Conservation (phyloP, 108 stramenopile genomes). For the Pseudonitzschia delicatissima region DNA sequence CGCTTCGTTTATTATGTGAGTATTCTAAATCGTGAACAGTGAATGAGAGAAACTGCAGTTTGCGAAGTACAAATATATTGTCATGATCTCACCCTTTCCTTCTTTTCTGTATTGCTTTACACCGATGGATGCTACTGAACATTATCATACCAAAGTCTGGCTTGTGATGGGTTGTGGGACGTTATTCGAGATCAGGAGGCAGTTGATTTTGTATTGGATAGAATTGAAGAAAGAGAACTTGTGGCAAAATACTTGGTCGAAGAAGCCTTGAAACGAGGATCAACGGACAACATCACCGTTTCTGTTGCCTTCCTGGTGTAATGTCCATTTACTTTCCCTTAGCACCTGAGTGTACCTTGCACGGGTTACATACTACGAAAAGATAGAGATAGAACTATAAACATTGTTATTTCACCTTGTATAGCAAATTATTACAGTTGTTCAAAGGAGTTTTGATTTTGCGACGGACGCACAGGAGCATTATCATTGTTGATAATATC, state of each 20-base stretch:
- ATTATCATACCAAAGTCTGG: constrained; percentile 3
- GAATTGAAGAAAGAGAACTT: constrained; percentile 18
- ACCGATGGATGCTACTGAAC: no score
- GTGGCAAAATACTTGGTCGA: constrained; percentile 57
- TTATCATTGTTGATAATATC: neutral
- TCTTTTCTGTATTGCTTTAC: no score
- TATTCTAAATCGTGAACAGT: neutral
- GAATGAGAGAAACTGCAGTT: neutral
- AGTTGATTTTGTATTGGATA: constrained; percentile 56
- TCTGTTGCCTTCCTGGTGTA: constrained; percentile 42
- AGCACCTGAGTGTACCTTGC: no score
- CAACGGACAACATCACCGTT: constrained; percentile 83
- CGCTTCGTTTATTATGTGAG: constrained; percentile 10
- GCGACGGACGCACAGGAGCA: neutral
- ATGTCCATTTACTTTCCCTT: no score
- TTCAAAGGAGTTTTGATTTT: neutral
- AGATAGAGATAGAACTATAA: no score
- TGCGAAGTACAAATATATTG: no score
- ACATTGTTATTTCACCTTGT: no score
- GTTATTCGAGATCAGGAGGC: constrained; percentile 85
- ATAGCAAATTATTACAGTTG: no score
- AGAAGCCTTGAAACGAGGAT: constrained; percentile 68
- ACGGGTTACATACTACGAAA: no score
- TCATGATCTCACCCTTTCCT: neutral
- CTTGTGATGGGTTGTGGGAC: constrained; percentile 89